Conservation (phyloP, 164 flowering plant species). For the Vitis amurensis region DNA sequence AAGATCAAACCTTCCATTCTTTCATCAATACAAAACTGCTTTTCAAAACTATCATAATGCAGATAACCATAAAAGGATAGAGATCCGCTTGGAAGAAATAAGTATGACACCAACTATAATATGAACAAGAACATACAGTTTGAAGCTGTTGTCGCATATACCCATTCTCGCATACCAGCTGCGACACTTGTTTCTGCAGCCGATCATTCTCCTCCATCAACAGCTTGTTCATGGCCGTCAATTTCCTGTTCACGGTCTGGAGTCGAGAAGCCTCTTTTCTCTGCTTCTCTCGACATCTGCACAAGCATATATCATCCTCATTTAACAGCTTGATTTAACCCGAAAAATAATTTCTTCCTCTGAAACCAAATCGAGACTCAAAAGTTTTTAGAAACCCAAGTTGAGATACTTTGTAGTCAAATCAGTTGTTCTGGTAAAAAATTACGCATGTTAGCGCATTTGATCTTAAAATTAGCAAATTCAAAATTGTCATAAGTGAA, state of each 20-base stretch:
- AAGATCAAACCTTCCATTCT: slow-evolving; percentile 1
- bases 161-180: slow-evolving; percentile 77
- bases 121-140: slow-evolving; percentile 32
- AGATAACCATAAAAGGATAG: background rate
- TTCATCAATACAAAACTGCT: background rate
- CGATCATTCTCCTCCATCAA: slow-evolving; percentile 87
- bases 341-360: background rate
- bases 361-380: background rate
- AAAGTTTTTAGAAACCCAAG: too few species aligned
- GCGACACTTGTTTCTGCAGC: slow-evolving; percentile 80
- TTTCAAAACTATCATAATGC: background rate
- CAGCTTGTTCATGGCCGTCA: slow-evolving; percentile 80
- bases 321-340: too few species aligned
- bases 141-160: slow-evolving; percentile 72
- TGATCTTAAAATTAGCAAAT: too few species aligned
- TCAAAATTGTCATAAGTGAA: too few species aligned
- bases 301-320: slow-evolving; percentile 4
- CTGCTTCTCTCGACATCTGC: slow-evolving; percentile 83
- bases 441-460: too few species aligned
- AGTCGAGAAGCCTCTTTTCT: slow-evolving; percentile 74
- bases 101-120: background rate
- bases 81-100: background rate
- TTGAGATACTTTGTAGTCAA: too few species aligned
- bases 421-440: too few species aligned
- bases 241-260: slow-evolving; percentile 74